Base-by-base conservation (phyloP, 257 asterid genomes). In the Plantago ovata region DNA sequence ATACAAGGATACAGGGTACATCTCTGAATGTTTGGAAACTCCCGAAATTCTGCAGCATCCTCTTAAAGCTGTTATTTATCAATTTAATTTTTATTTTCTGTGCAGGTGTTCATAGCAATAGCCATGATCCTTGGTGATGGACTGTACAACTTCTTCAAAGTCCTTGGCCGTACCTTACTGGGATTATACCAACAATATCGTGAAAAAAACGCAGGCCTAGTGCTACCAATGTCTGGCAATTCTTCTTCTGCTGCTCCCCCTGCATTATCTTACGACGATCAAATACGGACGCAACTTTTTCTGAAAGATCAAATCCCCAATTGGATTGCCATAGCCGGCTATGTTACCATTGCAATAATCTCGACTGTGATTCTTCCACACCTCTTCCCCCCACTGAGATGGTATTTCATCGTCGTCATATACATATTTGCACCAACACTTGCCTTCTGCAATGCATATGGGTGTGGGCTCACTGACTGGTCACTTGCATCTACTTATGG, bases 71-170 rank as follows among this genome's bases (percentile, higher is more conserved):
- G 21, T 46, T 32, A 39, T 41, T 9, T 0, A 57, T 14, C 18
- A 16, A 15, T 22, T 23, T 41, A 23, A n/a, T n/a, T n/a, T 28
- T 22, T 4, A 11, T 52, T 62, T 46, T 15, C 10, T 28, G 36
- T 63, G 48, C 62, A 89, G 97, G 82, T 89, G 71, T 89, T 89
- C 80, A 77, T 89, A 52, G 94, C 84, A 38, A 87, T 91, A 63
- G 94, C 96, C 62, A 84, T 91, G 95, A 91, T 87, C 65, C 98
- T 89, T 19, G 97, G 97, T 14, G 97, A 89, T 58, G 97, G 97
- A 57, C 90, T 87, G 63, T 91, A 84, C 77, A 91, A 83, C 77
- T 87, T 91, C 71, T 9, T 74, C 55, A 91, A 85, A 69, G 94
- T 84, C 62, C 83, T 91, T 32, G 77, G 94, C 22, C 89, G 72